Conservation (phyloP, 768 basidiomycete genomes). For the Tricholoma saponaceum region DNA sequence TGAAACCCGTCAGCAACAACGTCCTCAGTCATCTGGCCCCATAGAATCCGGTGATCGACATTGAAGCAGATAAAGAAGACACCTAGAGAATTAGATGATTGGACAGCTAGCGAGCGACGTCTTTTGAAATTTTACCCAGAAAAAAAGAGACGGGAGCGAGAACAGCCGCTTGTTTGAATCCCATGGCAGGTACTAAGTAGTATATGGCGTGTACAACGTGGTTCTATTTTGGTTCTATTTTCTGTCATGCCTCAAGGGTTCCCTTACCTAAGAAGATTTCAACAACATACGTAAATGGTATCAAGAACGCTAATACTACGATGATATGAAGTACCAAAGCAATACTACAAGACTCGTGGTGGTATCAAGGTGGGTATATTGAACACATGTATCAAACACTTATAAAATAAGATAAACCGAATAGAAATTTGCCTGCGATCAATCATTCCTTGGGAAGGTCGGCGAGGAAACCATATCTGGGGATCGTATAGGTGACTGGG, state of each 20-base stretch:
- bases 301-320: background rate
- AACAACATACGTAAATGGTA: background rate
- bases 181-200: slow-evolving; percentile 47
- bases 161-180: slow-evolving; percentile 87
- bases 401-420: slow-evolving; percentile 10
- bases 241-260: too few relatives aligned
- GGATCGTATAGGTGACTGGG: slow-evolving; percentile 34
- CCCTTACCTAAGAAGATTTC: background rate
- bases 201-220: too few relatives aligned
- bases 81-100: slow-evolving; percentile 36
- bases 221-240: too few relatives aligned
- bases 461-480: slow-evolving; percentile 19
- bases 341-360: slow-evolving; percentile 7
- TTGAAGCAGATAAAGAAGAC: slow-evolving; percentile 82
- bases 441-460: slow-evolving; percentile 20
- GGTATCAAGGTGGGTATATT: slow-evolving; percentile 24
- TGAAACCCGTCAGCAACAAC: slow-evolving; percentile 73
- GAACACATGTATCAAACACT: background rate
- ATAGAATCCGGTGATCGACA: slow-evolving; percentile 84
- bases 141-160: slow-evolving; percentile 87
- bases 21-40: slow-evolving; percentile 59
- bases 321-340: background rate
- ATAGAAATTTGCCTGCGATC: slow-evolving; percentile 8
- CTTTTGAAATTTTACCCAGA: slow-evolving; percentile 52
- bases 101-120: background rate